These are phyloP conservation scores for Hypoxylon sp. DNA, from an alignment of 2,329 filamentous ascomycete species.

Conservation along the genomic window DNA sequence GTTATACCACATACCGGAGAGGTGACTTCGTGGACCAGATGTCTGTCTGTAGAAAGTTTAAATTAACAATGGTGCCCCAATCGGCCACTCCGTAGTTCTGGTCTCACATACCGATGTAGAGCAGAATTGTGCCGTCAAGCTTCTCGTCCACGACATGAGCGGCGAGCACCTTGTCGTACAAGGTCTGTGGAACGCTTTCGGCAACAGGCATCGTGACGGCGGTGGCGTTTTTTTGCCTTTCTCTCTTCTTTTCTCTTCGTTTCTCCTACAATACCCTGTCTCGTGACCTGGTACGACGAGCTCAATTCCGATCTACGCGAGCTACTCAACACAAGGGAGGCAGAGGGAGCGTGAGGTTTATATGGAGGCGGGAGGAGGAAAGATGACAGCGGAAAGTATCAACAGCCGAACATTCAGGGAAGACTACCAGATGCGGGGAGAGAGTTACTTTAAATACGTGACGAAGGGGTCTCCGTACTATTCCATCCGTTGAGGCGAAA, in stretches of 20 bases:
- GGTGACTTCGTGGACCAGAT: slow-evolving; percentile 98
- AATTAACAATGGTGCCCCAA: slow-evolving; percentile 20
- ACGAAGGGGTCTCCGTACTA: not conserved
- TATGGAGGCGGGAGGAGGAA: not conserved
- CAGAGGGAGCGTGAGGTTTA: not conserved
- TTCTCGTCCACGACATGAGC: slow-evolving; percentile 96
- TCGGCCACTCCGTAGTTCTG: slow-evolving; percentile 6
- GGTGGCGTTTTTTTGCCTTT: not conserved
- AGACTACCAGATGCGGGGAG: slow-evolving; percentile 34
- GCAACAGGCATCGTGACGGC: slow-evolving; percentile 69
- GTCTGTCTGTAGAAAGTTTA: slow-evolving; percentile 69
- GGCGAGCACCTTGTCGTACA: slow-evolving; percentile 98
- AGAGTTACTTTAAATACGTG: slow-evolving; percentile 29
- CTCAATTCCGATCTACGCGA: slow-evolving; percentile 3
- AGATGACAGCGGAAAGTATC: not conserved
- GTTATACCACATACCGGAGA: slow-evolving; percentile 73
- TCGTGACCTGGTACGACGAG: slow-evolving; percentile 11
- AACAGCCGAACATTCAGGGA: slow-evolving; percentile 6
- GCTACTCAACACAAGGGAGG: not conserved
- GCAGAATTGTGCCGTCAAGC: slow-evolving; percentile 87
- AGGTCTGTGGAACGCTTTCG: slow-evolving; percentile 69
- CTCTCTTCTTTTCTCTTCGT: too few species aligned
- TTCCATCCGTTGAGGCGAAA: slow-evolving; percentile 11
- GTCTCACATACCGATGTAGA: slow-evolving; percentile 82
- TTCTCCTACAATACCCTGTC: slow-evolving; percentile 8